phyloP scores from a whole-genome alignment of 2,329 filamentous ascomycete genomes.

The Eutypella sp. region DNA sequence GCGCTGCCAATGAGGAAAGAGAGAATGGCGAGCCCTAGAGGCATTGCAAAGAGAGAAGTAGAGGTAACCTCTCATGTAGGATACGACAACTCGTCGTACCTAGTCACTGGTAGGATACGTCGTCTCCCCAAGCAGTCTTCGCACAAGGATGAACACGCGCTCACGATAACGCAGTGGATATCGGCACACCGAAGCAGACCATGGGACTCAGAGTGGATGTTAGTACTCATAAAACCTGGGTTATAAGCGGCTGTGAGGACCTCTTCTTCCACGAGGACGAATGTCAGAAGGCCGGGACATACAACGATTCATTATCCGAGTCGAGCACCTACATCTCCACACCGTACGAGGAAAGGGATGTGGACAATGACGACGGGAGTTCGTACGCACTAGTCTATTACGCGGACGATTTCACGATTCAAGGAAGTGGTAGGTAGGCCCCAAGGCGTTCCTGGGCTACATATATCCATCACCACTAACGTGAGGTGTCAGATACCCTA shows the following conservation, averaged over 20 bases:
- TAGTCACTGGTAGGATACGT: not conserved
- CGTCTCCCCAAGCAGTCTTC: not conserved
- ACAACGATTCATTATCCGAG: conserved; percentile 1
- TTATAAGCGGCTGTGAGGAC: not conserved
- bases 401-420: conserved; percentile 2
- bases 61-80: not conserved
- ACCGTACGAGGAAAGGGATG: not conserved
- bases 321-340: not conserved
- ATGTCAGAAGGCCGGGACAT: conserved; percentile 1
- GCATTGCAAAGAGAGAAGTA: not conserved
- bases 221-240: not conserved
- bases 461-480: not conserved
- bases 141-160: not conserved
- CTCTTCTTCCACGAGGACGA: not conserved
- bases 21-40: not conserved
- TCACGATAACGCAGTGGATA: conserved; percentile 1
- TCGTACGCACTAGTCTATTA: not conserved
- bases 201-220: conserved; percentile 1
- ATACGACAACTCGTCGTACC: not conserved
- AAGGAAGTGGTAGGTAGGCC: not conserved
- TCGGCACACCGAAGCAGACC: conserved; percentile 1
- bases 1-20: not conserved
- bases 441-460: too few relatives aligned
- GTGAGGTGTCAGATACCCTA: conserved; percentile 7
- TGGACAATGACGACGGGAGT: conserved; percentile 3